These are phyloP conservation scores for Chalaropsis thielavioides DNA, from an alignment of 2,329 filamentous ascomycete genomes.

Conservation along the genomic window DNA sequence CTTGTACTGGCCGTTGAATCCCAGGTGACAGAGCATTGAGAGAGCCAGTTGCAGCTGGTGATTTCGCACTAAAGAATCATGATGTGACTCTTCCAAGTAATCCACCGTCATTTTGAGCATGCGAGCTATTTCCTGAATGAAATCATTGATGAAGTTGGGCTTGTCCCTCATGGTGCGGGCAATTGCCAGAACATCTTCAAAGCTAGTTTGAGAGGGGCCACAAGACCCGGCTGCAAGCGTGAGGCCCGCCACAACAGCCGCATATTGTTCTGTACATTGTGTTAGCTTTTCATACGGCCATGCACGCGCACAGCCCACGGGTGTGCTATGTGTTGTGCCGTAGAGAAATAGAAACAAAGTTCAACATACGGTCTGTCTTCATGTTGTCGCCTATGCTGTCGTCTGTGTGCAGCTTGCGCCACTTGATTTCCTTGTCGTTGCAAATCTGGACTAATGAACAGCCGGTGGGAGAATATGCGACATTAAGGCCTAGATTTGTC, in stretches of 20 bases:
- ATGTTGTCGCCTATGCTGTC: slow-evolving; percentile 31
- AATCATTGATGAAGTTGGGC: slow-evolving; percentile 40
- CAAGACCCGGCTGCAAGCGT: slow-evolving; percentile 37
- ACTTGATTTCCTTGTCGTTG: slow-evolving; percentile 44
- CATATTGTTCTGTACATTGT: slow-evolving; percentile 33
- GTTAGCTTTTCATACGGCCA: slow-evolving; percentile 20
- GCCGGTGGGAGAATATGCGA: slow-evolving; percentile 45
- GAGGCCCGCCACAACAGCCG: slow-evolving; percentile 47
- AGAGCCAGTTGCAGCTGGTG: slow-evolving; percentile 58
- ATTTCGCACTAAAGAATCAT: slow-evolving; percentile 61
- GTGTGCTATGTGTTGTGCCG: not conserved
- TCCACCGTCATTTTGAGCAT: slow-evolving; percentile 63
- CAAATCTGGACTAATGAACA: slow-evolving; percentile 44
- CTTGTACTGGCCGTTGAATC: slow-evolving; percentile 50
- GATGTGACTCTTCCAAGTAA: slow-evolving; percentile 60
- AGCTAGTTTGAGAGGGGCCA: slow-evolving; percentile 35
- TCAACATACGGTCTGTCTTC: slow-evolving; percentile 13
- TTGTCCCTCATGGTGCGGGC: slow-evolving; percentile 37
- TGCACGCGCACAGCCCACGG: too few relatives aligned
- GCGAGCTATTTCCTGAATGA: slow-evolving; percentile 52
- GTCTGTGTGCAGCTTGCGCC: slow-evolving; percentile 41
- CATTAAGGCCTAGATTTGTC: slow-evolving; percentile 35
- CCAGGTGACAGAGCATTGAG: slow-evolving; percentile 64
- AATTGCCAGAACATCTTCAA: slow-evolving; percentile 59
- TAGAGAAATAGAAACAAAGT: not conserved